Conservation (phyloP, 2,329 filamentous ascomycete species). For the Scedosporium aurantiacum region DNA sequence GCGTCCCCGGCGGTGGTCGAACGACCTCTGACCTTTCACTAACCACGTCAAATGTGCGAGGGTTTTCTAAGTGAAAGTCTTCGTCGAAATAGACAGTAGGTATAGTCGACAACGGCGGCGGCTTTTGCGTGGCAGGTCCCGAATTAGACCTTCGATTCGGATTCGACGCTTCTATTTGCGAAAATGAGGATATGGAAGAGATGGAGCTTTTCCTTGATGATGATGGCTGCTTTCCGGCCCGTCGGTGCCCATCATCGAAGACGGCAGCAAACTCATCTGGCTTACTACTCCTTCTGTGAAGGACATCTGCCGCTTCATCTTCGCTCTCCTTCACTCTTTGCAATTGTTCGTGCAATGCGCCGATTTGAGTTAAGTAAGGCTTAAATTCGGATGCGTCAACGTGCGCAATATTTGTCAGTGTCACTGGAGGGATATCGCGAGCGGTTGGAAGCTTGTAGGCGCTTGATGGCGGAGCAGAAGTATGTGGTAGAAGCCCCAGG, state of each 20-base stretch:
- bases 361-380: conserved; percentile 75
- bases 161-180: conserved; percentile 27
- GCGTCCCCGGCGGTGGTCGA: conserved; percentile 33
- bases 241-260: conserved; percentile 21
- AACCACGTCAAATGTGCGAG: conserved; percentile 89
- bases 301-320: conserved; percentile 43
- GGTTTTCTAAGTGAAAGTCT: conserved; percentile 90
- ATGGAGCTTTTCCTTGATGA: conserved; percentile 29
- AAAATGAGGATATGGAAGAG: too few species aligned
- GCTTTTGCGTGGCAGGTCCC: conserved; percentile 48
- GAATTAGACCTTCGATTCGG: background rate
- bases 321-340: conserved; percentile 70
- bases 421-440: conserved; percentile 85
- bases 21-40: conserved; percentile 96
- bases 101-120: conserved; percentile 83
- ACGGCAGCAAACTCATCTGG: conserved; percentile 31
- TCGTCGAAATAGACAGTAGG: conserved; percentile 91
- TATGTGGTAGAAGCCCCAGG: conserved; percentile 74
- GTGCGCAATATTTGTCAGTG: conserved; percentile 76
- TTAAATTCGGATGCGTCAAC: conserved; percentile 72
- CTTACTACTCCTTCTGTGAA: conserved; percentile 22
- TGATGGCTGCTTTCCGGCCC: too few species aligned
- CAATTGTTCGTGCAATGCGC: conserved; percentile 78
- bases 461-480: conserved; percentile 55
- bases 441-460: conserved; percentile 74